A percentile compares a stretch with the other conserved stretches of the same genome.
Conservation (phyloP, 371 early-diverging fungal species). For the Rhizopus stolonifer region DNA sequence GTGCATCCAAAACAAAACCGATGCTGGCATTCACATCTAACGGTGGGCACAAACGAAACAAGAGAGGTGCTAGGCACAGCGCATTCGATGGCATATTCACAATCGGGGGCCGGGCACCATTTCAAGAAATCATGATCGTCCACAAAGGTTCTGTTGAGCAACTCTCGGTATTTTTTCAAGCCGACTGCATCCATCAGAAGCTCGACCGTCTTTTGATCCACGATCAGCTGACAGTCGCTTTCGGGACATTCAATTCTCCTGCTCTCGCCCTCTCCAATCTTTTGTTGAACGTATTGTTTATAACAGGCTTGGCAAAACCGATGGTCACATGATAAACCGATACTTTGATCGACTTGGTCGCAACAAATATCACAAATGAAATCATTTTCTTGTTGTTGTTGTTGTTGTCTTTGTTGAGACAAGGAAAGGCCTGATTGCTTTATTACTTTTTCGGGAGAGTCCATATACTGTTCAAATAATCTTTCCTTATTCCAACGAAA, state of each 20-base stretch:
- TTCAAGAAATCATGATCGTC: constrained; percentile 77
- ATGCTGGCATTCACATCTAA: constrained; percentile 78
- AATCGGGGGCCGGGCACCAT: constrained; percentile 97
- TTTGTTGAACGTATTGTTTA: constrained; percentile 75
- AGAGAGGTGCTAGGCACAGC: constrained; percentile 70
- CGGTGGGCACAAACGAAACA: constrained; percentile 79
- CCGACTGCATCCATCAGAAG: constrained; percentile 54
- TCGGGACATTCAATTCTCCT: constrained; percentile 84
- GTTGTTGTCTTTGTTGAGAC: constrained; percentile 22
- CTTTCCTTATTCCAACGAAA: constrained; percentile 93
- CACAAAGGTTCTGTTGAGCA: constrained; percentile 87
- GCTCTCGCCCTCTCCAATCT: constrained; percentile 84
- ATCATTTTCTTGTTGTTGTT: no score
- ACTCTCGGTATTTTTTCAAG: constrained; percentile 62
- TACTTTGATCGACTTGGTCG: constrained; percentile 58
- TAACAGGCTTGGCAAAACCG: constrained; percentile 88
- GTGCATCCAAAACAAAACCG: constrained; percentile 94
- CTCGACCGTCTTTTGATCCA: constrained; percentile 81
- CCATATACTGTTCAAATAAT: constrained; percentile 88
- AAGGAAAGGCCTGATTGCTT: constrained; percentile 72
- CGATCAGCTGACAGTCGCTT: constrained; percentile 72
- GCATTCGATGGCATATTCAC: constrained; percentile 92
- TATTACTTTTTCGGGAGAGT: constrained; percentile 67
- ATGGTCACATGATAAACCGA: constrained; percentile 84
- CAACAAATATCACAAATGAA: constrained; percentile 92